These are phyloP conservation scores for Paraconiothyrium brasiliense DNA, from an alignment of 2,329 filamentous ascomycete species.

Conservation along the genomic window DNA sequence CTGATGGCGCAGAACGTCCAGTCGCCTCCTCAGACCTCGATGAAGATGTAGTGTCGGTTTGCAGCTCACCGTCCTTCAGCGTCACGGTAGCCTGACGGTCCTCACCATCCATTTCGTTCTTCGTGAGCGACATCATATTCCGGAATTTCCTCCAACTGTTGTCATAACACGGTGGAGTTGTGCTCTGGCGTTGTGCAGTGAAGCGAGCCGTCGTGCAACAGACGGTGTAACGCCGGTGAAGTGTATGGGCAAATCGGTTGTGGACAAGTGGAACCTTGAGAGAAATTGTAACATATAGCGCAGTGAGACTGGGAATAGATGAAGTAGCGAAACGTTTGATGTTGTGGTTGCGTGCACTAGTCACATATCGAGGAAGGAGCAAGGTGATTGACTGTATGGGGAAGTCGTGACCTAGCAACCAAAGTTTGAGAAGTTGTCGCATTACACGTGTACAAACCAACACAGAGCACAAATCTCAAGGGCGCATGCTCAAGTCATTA, in stretches of 20 bases:
- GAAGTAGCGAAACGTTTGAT: background rate
- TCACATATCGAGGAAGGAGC: conserved; percentile 7
- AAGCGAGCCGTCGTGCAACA: conserved; percentile 8
- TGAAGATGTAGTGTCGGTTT: background rate
- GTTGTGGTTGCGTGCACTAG: conserved; percentile 9
- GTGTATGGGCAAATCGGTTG: background rate
- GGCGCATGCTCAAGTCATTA: background rate
- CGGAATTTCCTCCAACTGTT: background rate
- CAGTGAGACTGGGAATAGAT: background rate
- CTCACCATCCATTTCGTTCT: background rate
- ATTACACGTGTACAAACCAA: background rate
- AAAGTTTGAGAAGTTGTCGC: background rate
- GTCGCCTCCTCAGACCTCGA: background rate
- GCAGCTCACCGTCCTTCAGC: background rate
- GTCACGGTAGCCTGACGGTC: background rate
- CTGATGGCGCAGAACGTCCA: background rate
- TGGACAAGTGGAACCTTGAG: background rate
- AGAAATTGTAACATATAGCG: background rate
- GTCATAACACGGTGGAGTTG: background rate
- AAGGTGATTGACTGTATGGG: background rate
- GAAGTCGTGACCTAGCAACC: conserved; percentile 5
- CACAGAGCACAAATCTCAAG: background rate
- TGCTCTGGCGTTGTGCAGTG: background rate
- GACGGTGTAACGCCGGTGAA: background rate
- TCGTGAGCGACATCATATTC: background rate